Base-by-base conservation (phyloP, 164 flowering plant genomes). In the Berberis thunbergii region DNA sequence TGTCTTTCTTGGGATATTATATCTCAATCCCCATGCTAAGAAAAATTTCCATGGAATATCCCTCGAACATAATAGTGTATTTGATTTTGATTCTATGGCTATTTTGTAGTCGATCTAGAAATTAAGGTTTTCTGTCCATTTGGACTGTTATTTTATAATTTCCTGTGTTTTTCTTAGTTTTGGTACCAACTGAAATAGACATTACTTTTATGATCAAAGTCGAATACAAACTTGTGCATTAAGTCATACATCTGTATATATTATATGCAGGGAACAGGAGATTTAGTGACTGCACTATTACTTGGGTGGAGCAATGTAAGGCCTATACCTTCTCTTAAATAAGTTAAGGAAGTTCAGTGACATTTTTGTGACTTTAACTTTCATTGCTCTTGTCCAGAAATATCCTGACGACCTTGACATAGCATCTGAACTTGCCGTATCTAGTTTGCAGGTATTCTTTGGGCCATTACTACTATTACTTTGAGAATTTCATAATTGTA, bases 261-360 rank as follows among this genome's bases (percentile, higher is more conserved):
- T 71, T 64, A 66, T 41, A 72, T 83, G 73, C 69, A 95, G 99
- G 99, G 99, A 64, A 95, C 99, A 3, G 99, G 99, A 70, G 99
- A 95, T 87, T 80, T 95, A n/a, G 84, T 67, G 81, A 89, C 99
- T 72, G 96, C 99, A 48, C 85, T 95, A 57, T 79, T 95, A 65
- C 94, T 95, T 64, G 99, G 99, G 72, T 91, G 99, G 99, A 95
- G 96, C 78, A 91, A 95, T 81, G 99, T 95, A 86, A 80, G 70
- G 58, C 59, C 61, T 57, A 13, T 45, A 39, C 38, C 5, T 50
- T 41, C 5, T 41, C 2, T 39, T 40, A 62, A 26, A 13, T 62
- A 10, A 41, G 2, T 38, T 52, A 41, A 43, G 44, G 6, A 8
- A 11, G 58, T 4, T 44, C 42, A 57, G 39, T 10, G 43, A 8